These are phyloP conservation scores for Poterioochromonas sp. DNA, from an alignment of 352 stramenopile species.

Conservation along the genomic window DNA sequence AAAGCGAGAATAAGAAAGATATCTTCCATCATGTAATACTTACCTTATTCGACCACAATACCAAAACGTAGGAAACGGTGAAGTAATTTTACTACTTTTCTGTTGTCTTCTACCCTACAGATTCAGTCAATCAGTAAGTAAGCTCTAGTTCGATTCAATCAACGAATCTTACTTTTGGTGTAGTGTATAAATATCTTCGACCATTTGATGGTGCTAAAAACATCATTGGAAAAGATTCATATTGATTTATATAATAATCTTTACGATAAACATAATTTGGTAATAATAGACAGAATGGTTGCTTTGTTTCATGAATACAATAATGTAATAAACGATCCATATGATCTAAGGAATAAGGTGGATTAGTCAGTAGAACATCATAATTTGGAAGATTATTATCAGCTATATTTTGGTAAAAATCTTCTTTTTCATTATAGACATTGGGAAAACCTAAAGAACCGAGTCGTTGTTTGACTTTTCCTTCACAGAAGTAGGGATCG, in stretches of 20 bases:
- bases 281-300: neutral
- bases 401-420: conserved; percentile 53
- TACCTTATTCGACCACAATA: too few species aligned
- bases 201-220: neutral
- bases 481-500: conserved; percentile 66
- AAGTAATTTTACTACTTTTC: conserved; percentile 10
- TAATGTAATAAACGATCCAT: conserved; percentile 42
- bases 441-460: conserved; percentile 53
- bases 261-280: conserved; percentile 25
- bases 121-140: neutral
- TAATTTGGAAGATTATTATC: conserved; percentile 41
- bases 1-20: too few species aligned
- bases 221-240: neutral
- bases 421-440: conserved; percentile 59
- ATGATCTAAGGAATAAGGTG: conserved; percentile 60
- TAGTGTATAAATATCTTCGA: conserved; percentile 18
- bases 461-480: conserved; percentile 50
- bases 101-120: conserved; percentile 2
- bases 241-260: neutral
- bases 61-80: conserved; percentile 19
- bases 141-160: neutral
- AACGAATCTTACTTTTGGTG: neutral
- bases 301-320: neutral
- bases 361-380: conserved; percentile 63
- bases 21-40: too few species aligned